Evolutionary conservation across 768 basidiomycete genomes (phyloP), one percentile per base, ranked within the genome.

Genomic region (Leccinum longicurvipes): DNA sequence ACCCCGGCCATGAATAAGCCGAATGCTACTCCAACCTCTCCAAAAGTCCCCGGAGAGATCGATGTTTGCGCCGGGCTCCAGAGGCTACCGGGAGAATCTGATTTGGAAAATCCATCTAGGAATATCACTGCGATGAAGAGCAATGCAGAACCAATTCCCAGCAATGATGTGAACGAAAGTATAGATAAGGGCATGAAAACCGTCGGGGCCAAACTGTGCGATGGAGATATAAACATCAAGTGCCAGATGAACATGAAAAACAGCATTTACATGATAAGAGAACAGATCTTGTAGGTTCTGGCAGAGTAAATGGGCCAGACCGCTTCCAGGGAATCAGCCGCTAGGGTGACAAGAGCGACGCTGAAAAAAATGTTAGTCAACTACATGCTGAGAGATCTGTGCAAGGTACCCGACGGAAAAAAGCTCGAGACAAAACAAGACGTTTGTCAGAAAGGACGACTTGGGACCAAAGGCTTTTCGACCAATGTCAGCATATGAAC

Each of bases 1-100:
- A 93, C 91, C 15, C 94, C 93, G 7, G 91, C 90, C 85, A 98
- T 93, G 65, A 98, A 85, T 58, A 98, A 76, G 2, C 95, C 95
- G 61, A 94, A 88, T 14, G 89, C 83, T 25, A 96, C 70, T 1
- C 93, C 89, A 31, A 96, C 74, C 53, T 87, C 80, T 19, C 72
- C 72, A 59, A 76, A 72, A 56, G 77, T 80, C 24, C 73, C 73
- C 14, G 89, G 76, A 6, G 77, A 77, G 11, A 86, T 57, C 21
- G 77, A 81, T 0, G 93, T 97, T n/a, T 76, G 73, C 25, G 84
- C 86, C 4, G 90, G 89, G 46, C 76, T 73, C 79, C 86, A 85
- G 9, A 98, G 72, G 63, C 91, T 94, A 4, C 95, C 95, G 3
- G 93, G 93, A 19, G 81, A 73, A 32, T 85, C 74, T 36, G 66